These are phyloP conservation scores for Crithidia sp. DNA, from an alignment of 208 protist genomes.

Conservation along the genomic window DNA sequence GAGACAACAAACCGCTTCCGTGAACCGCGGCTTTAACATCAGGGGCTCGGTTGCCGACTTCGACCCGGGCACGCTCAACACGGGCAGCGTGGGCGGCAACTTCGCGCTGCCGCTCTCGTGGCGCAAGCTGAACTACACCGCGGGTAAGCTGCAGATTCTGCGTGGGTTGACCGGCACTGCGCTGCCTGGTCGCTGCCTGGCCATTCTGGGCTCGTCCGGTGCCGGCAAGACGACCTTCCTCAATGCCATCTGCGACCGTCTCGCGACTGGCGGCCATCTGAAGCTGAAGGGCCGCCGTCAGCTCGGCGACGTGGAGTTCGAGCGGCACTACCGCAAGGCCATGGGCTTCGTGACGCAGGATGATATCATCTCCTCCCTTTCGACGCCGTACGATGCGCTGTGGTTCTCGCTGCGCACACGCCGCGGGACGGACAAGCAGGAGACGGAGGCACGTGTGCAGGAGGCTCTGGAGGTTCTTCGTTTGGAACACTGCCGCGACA, in stretches of 20 bases:
- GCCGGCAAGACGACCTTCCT: constrained; percentile 91
- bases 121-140: constrained; percentile 73
- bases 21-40: constrained; percentile 35
- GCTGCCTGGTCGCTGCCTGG: constrained; percentile 73
- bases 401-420: constrained; percentile 82
- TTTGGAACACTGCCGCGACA: constrained; percentile 67
- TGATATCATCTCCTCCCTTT: constrained; percentile 73
- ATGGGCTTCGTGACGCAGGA: constrained; percentile 87
- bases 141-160: constrained; percentile 57
- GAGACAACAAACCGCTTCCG: constrained; percentile 1
- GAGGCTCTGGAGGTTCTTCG: constrained; percentile 72
- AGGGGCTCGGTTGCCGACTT: constrained; percentile 62
- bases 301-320: constrained; percentile 69
- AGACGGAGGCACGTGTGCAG: constrained; percentile 64
- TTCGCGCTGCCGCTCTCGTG: constrained; percentile 77
- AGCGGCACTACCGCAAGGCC: constrained; percentile 60
- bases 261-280: constrained; percentile 39
- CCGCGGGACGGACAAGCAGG: constrained; percentile 38
- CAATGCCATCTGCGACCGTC: constrained; percentile 77
- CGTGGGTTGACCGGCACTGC: constrained; percentile 72
- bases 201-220: constrained; percentile 83
- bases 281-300: constrained; percentile 59
- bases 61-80: constrained; percentile 33
- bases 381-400: constrained; percentile 72
- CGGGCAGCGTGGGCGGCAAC: constrained; percentile 33